Percentiles rank a stretch among this genome's conserved stretches.
phyloP scores from a whole-genome alignment of 805 yeast species.

The Candida nemodendra region DNA sequence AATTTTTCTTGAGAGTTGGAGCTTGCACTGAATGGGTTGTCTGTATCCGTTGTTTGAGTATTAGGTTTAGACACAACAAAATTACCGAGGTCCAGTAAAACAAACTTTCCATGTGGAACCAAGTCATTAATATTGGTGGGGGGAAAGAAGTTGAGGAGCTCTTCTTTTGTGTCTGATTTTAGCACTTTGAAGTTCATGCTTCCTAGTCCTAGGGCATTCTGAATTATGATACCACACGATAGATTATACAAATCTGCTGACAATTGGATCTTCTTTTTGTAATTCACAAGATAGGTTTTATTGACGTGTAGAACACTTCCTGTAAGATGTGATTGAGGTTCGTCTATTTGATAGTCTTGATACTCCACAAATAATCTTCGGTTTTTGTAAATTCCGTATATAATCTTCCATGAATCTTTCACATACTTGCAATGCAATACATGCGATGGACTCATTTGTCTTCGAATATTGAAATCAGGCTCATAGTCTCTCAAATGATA shows the following conservation, averaged over 20 bases:
- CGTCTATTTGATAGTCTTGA: conserved; percentile 40
- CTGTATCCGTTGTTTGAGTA: conserved; percentile 1
- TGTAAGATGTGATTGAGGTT: conserved; percentile 41
- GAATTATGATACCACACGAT: conserved; percentile 51
- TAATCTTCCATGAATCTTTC: conserved; percentile 55
- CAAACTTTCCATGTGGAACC: conserved; percentile 50
- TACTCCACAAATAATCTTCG: conserved; percentile 52
- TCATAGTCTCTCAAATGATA: conserved; percentile 24
- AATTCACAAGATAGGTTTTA: conserved; percentile 48
- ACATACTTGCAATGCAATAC: conserved; percentile 33
- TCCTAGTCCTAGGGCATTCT: conserved; percentile 55
- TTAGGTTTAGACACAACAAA: conserved; percentile 32
- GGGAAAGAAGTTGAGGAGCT: conserved; percentile 47
- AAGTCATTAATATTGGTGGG: conserved; percentile 57
- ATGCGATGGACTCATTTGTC: conserved; percentile 18
- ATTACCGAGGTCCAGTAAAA: conserved; percentile 50
- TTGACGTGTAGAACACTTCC: conserved; percentile 43
- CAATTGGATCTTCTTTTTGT: conserved; percentile 43
- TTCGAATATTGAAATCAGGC: conserved; percentile 13
- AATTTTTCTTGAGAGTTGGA: conserved; percentile 22
- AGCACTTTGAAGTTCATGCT: conserved; percentile 53
- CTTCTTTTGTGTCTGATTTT: conserved; percentile 30
- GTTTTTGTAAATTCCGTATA: conserved; percentile 50
- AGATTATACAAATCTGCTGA: conserved; percentile 51
- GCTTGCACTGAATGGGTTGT: background rate